phyloP scores from a whole-genome alignment of 306 rosid genomes.

The Vachellia collinsii region DNA sequence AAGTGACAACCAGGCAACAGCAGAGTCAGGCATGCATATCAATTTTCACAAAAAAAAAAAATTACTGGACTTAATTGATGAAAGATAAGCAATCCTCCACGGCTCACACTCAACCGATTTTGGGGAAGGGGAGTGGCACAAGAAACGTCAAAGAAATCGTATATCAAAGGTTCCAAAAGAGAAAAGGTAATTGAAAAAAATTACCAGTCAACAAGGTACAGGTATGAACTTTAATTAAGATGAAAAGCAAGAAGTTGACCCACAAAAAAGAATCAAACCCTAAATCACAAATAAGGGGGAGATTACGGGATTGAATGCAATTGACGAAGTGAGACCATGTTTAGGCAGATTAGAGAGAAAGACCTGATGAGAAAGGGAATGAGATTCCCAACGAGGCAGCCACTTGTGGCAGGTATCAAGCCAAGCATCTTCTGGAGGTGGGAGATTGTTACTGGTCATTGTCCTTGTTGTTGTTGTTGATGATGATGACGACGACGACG shows the following conservation, averaged over 20 bases:
- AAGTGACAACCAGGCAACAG: not conserved
- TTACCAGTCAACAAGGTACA: not conserved
- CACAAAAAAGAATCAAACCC: not conserved
- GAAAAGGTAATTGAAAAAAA: not conserved
- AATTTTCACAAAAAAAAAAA: not conserved
- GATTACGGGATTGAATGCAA: not conserved
- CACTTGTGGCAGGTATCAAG: conserved; percentile 17
- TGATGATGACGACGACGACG: not conserved
- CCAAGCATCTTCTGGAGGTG: conserved; percentile 24
- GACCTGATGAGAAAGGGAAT: conserved; percentile 29
- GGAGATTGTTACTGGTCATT: not conserved
- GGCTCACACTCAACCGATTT: not conserved
- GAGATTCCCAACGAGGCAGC: conserved; percentile 26
- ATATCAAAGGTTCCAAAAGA: not conserved
- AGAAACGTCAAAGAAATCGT: not conserved
- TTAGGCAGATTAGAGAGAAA: not conserved
- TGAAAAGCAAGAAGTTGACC: not conserved
- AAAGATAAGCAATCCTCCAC: not conserved
- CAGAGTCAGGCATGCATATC: not conserved
- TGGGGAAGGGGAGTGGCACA: not conserved
- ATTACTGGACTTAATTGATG: not conserved
- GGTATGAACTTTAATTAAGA: not conserved
- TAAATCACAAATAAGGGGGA: not conserved
- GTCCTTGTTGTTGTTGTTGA: not conserved
- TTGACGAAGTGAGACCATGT: not conserved